These are phyloP conservation scores for Xylariaceae sp. DNA, from an alignment of 2,329 filamentous ascomycete species.

Conservation along the genomic window DNA sequence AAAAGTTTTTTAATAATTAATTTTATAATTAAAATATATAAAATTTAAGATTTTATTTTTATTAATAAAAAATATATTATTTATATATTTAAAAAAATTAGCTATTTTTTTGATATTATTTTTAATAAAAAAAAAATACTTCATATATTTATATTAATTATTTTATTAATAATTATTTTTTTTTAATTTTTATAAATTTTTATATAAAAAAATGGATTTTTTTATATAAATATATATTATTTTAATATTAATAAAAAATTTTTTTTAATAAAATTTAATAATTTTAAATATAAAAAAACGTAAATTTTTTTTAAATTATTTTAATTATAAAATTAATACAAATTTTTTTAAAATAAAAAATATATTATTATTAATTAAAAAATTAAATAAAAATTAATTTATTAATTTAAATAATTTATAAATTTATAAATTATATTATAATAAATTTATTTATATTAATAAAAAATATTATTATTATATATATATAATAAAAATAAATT, in stretches of 20 bases:
- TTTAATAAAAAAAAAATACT: neutral
- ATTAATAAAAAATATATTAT: neutral
- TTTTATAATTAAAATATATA: neutral
- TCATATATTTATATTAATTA: neutral
- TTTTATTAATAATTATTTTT: neutral
- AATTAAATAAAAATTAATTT: too few relatives aligned
- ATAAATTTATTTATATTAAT: too few relatives aligned
- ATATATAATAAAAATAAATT: too few relatives aligned
- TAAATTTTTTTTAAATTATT: neutral
- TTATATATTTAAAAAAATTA: neutral
- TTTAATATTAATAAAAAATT: too few relatives aligned
- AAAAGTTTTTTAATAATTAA: neutral
- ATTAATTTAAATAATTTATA: too few relatives aligned
- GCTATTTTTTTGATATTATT: neutral
- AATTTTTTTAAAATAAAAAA: too few relatives aligned
- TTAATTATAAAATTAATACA: too few relatives aligned
- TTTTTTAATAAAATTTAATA: neutral
- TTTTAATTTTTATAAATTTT: neutral
- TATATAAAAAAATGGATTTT: neutral
- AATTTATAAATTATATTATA: too few relatives aligned
- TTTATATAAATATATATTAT: neutral
- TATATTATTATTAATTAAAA: too few relatives aligned
- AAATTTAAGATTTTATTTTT: too few relatives aligned
- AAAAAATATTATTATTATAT: too few relatives aligned
- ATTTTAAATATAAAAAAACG: neutral